phyloP scores from a whole-genome alignment of 768 basidiomycete species.

The Amanita rubescens region DNA sequence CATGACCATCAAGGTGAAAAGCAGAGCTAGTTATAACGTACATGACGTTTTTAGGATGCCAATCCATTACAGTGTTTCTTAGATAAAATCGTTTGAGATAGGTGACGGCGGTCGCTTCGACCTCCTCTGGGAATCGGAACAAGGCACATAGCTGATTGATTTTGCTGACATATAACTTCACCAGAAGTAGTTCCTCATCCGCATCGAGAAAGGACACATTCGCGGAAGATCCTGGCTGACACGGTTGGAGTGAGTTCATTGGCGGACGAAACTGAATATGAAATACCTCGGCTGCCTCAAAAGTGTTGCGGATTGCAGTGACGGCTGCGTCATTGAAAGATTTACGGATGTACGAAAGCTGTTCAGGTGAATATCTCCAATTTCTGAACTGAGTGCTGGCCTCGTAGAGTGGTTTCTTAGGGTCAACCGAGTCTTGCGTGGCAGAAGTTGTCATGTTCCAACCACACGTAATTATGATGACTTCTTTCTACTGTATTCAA shows the following conservation, averaged over 20 bases:
- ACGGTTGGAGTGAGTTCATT: slow-evolving; percentile 15
- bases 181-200: slow-evolving; percentile 80
- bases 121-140: slow-evolving; percentile 86
- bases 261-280: slow-evolving; percentile 5
- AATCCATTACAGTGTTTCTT: slow-evolving; percentile 98
- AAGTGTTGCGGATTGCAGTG: slow-evolving; percentile 63
- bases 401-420: slow-evolving; percentile 54
- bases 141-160: slow-evolving; percentile 78
- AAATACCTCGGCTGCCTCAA: slow-evolving; percentile 74
- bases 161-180: slow-evolving; percentile 84
- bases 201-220: slow-evolving; percentile 69
- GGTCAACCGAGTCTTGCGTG: slow-evolving; percentile 5
- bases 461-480: not conserved
- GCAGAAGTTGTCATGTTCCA: slow-evolving; percentile 6
- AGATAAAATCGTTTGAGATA: slow-evolving; percentile 97
- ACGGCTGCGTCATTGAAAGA: slow-evolving; percentile 74
- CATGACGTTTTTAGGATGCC: slow-evolving; percentile 99
- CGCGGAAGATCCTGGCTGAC: slow-evolving; percentile 64
- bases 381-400: slow-evolving; percentile 75
- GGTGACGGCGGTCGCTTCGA: slow-evolving; percentile 85
- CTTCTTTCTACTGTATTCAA: too few species aligned
- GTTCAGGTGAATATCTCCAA: slow-evolving; percentile 80
- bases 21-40: slow-evolving; percentile 28
- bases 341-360: slow-evolving; percentile 51
- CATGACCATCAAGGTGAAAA: not conserved